These are phyloP conservation scores for Ajuga chamaepitys DNA, from an alignment of 257 asterid species.

Conservation along the genomic window DNA sequence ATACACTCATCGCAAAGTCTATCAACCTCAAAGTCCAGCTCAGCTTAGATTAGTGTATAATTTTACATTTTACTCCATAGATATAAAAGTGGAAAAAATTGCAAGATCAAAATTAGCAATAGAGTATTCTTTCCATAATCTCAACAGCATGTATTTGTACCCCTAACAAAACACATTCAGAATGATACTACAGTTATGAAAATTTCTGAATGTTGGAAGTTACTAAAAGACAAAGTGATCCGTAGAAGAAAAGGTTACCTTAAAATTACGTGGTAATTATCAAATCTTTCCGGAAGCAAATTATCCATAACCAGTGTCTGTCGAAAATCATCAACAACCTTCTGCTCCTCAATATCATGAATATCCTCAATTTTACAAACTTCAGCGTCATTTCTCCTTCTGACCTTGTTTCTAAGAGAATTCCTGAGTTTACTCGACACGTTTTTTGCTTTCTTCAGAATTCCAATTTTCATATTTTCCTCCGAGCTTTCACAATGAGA, in stretches of 20 bases:
- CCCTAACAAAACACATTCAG: background rate
- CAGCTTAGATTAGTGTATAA: background rate
- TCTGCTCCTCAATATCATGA: constrained; percentile 36
- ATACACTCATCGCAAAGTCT: background rate
- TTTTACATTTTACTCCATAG: background rate
- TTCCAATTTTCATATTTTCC: constrained; percentile 31
- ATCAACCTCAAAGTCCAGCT: background rate
- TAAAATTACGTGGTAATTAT: constrained; percentile 51
- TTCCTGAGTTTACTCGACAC: constrained; percentile 27
- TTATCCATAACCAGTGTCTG: constrained; percentile 40
- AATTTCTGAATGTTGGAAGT: background rate
- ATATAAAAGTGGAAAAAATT: background rate
- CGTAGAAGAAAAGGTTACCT: constrained; percentile 43
- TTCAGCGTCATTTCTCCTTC: constrained; percentile 26
- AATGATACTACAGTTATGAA: background rate
- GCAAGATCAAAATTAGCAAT: background rate
- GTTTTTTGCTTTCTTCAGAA: constrained; percentile 31
- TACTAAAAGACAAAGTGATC: background rate
- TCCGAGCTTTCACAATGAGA: constrained; percentile 25
- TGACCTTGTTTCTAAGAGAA: constrained; percentile 28
- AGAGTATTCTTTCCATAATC: background rate
- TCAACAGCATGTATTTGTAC: background rate
- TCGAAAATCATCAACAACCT: constrained; percentile 48
- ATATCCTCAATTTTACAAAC: constrained; percentile 28
- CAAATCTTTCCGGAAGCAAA: constrained; percentile 56